These are phyloP conservation scores for Mayamaea pseudoterrestris DNA, from an alignment of 108 stramenopile genomes.

Conservation along the genomic window DNA sequence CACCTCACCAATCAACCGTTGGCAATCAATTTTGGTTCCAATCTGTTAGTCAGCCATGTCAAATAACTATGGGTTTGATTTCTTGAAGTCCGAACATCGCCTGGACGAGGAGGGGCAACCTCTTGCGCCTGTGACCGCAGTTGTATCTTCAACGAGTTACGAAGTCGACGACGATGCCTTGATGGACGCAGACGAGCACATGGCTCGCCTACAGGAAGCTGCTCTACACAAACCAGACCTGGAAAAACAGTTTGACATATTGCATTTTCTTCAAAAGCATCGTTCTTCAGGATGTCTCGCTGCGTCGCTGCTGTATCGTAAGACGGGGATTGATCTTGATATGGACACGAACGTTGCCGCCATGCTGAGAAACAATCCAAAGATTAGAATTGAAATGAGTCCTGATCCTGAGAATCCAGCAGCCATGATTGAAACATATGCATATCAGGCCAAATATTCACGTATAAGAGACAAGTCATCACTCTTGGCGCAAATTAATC, in stretches of 20 bases:
- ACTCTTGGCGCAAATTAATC: conserved; percentile 70
- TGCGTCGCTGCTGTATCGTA: conserved; percentile 53
- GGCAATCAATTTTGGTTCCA: too few species aligned
- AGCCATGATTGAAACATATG: conserved; percentile 45
- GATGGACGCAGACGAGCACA: conserved; percentile 7
- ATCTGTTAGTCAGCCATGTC: too few species aligned
- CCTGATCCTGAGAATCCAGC: conserved; percentile 82
- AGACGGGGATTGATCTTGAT: conserved; percentile 61
- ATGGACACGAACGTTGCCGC: conserved; percentile 41
- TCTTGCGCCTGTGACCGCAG: too few species aligned
- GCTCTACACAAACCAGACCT: conserved; percentile 56
- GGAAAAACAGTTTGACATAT: conserved; percentile 73
- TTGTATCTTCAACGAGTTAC: neutral
- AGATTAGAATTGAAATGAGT: conserved; percentile 56
- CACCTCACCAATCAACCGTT: too few species aligned
- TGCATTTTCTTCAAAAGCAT: conserved; percentile 63
- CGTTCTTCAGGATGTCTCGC: conserved; percentile 62
- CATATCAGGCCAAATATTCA: conserved; percentile 68
- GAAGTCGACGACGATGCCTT: neutral
- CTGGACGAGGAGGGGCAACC: conserved; percentile 17
- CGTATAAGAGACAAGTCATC: conserved; percentile 41
- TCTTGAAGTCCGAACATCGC: conserved; percentile 49
- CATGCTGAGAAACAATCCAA: conserved; percentile 55
- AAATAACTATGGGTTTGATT: conserved; percentile 65
- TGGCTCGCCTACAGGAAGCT: conserved; percentile 12